Percentiles rank a stretch among this genome's conserved stretches.
These are phyloP conservation scores for Colletotrichum theobromicola DNA, from an alignment of 2,329 filamentous ascomycete genomes.

Conservation along the genomic window DNA sequence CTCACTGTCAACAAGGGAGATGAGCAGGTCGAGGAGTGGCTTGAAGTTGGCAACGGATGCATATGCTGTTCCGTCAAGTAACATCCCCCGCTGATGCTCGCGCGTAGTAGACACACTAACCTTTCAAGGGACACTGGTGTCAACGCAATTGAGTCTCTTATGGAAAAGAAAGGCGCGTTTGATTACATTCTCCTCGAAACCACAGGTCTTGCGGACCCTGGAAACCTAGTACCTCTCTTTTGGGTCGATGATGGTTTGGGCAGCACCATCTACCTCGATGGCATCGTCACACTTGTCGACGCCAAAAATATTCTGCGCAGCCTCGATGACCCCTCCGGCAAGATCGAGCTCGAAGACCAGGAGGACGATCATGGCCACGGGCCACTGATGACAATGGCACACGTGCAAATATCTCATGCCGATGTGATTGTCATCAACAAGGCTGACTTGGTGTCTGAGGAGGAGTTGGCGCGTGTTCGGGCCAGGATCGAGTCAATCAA, in stretches of 20 bases:
- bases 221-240: constrained; percentile 93
- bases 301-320: constrained; percentile 88
- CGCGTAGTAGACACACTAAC: constrained; percentile 26
- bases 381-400: constrained; percentile 85
- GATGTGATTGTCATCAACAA: constrained; percentile 97
- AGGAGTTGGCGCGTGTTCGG: constrained; percentile 73
- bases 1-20: constrained; percentile 87
- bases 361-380: constrained; percentile 55
- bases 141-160: constrained; percentile 91
- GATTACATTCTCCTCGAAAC: constrained; percentile 98
- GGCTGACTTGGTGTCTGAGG: constrained; percentile 76
- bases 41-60: constrained; percentile 95
- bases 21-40: constrained; percentile 88
- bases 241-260: constrained; percentile 97
- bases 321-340: constrained; percentile 73
- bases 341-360: constrained; percentile 44
- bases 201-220: constrained; percentile 92
- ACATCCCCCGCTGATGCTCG: neutral
- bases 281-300: constrained; percentile 94
- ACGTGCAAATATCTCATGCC: constrained; percentile 95
- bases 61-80: constrained; percentile 98
- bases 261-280: constrained; percentile 94
- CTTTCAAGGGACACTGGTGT: constrained; percentile 80
- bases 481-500: constrained; percentile 85
- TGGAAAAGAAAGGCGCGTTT: constrained; percentile 92